phyloP scores from a whole-genome alignment of 1,284 basidiomycete genomes.

The Moesziomyces antarcticus region DNA sequence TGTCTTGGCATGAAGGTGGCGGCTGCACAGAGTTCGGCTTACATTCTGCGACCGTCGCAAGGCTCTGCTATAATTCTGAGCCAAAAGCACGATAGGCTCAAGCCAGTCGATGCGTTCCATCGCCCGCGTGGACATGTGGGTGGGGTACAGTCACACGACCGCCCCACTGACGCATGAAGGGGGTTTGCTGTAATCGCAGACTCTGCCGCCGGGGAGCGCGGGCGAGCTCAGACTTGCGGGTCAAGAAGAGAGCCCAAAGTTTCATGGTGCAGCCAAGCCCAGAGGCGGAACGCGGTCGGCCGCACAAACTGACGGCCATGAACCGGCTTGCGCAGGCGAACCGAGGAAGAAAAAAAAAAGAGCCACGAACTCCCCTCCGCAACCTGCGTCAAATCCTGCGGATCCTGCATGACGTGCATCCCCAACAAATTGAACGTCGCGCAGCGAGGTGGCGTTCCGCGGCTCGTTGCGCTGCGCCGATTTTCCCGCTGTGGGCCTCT shows the following conservation, averaged over 20 bases:
- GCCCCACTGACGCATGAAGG: not conserved
- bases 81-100: not conserved
- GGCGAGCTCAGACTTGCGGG: no score
- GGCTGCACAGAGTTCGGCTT: not conserved
- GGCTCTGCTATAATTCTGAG: no score
- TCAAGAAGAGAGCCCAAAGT: not conserved
- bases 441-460: not conserved
- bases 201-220: no score
- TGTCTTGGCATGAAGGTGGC: no score
- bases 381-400: not conserved
- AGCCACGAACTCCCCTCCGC: not conserved
- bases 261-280: not conserved
- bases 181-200: not conserved
- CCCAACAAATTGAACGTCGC: not conserved
- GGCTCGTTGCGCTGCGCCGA: no score
- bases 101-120: not conserved
- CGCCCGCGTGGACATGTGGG: not conserved
- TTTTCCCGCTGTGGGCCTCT: not conserved
- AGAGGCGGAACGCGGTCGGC: not conserved
- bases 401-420: not conserved
- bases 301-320: not conserved
- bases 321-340: not conserved
- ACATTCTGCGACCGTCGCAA: not conserved
- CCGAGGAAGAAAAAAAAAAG: no score
- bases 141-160: not conserved